Evolutionary conservation across 768 basidiomycete genomes (phyloP), one percentile per base, ranked within the genome.

Genomic region (Hirschioporus abietinus): DNA sequence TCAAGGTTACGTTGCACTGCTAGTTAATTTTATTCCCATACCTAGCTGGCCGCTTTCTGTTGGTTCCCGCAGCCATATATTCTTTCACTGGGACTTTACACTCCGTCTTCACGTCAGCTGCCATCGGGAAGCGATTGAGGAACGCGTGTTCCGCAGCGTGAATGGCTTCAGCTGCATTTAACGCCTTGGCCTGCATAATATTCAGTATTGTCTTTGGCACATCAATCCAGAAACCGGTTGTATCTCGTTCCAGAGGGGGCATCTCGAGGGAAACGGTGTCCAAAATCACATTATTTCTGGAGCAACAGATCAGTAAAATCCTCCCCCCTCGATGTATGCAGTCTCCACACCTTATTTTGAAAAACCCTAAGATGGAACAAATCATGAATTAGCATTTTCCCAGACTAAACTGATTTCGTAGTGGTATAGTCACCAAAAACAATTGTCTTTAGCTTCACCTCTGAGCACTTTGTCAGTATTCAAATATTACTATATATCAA

Each of bases 61-160:
- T 71, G 0, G 88, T 84, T 65, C 82, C 79, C 3, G 76, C 70
- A 17, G 76, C 73, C 66, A 81, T 85, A 74, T 87, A 87, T 76
- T 92, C 91, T 73, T 92, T 93, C 73, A 90, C 87, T 3, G 85
- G 77, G 0, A 85, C 85, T 74, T 92, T 93, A 78, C 95, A 96
- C 73, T 96, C 95, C 1, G 93, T 95, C 67, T 79, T 83, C 35
- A 95, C 74, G 66, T 93, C 92, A 34, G 81, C 79, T 0, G 85
- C 83, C 69, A 95, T 78, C 5, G 85, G 79, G 70, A 93, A 93
- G 58, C 86, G 83, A 71, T 93, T 94, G 68, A 96, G 76, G 71
- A 95, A 82, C 0, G 92, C 92, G 73, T 96, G 95, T 70, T 89
- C 82, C 1, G 94, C 93, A 5, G 92, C 84, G 72, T 96, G 94